Evolutionary conservation across 179 eudicot genomes (phyloP), one percentile per base, ranked within the genome.

Genomic region (Silene vulgaris): DNA sequence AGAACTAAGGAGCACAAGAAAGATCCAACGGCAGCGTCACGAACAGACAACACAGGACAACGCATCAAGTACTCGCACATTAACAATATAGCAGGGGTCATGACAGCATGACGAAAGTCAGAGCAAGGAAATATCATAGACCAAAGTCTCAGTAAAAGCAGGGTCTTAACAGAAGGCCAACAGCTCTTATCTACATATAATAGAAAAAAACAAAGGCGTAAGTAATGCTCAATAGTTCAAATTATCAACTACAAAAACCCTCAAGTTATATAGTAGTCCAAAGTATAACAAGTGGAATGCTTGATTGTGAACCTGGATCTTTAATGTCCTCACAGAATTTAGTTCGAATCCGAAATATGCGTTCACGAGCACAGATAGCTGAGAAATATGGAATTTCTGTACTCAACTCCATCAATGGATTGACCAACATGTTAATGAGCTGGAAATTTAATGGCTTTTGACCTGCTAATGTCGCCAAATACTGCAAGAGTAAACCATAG

Each of bases 121-220:
- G 97, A 90, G 89, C 97, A 90, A 23, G 99, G 99, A 80, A 85
- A 95, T 79, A 88, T 86, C 97, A 95, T 86, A 32, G 97, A 95
- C 99, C 99, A 95, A 5, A 95, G 88, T 84, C 97, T 89, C 85
- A 93, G 81, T 43, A 95, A 89, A 74, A 90, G 81, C 77, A 93
- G 71, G 37, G 99, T 95, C 85, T 95, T 95, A 78, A 88, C 74
- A 77, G 95, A 86, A 30, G 99, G 99, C 97, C 97, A 95, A 82
- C 93, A 85, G 81, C 90, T 88, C 80, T 87, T 93, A 59, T 88
- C 99, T 93, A 85, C 81, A 75, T 30, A 50, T 50, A 80, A 57
- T 60, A 56, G 60, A 56, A 19, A 28, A 28, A 48, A 13, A 13
- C 5, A 66, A 30, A 72, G 61, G 28, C 23, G 69, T 45, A 26